These are phyloP conservation scores for Chaetomium sp. DNA, from an alignment of 2,329 filamentous ascomycete species.

Conservation along the genomic window DNA sequence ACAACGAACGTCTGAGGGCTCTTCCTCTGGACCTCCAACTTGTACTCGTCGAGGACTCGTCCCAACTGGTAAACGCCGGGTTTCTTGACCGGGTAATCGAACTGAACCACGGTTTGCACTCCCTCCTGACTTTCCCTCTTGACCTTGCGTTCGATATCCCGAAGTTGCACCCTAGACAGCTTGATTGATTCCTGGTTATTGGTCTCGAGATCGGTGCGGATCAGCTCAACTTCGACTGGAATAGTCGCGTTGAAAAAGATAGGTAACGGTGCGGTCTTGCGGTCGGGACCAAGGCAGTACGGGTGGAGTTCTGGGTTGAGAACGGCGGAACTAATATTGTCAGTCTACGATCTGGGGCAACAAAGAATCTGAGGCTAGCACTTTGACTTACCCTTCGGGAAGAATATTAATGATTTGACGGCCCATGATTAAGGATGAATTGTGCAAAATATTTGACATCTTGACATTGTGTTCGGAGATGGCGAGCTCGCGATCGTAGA, in stretches of 20 bases:
- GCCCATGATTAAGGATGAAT: conserved; percentile 87
- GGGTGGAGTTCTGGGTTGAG: conserved; percentile 76
- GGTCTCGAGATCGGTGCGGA: conserved; percentile 78
- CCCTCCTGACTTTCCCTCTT: conserved; percentile 60
- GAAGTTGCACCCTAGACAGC: conserved; percentile 67
- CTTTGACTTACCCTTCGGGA: conserved; percentile 65
- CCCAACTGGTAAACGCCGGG: conserved; percentile 80
- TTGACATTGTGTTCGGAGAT: conserved; percentile 93
- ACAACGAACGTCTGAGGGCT: conserved; percentile 77
- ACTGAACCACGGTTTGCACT: conserved; percentile 53
- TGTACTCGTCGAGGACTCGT: conserved; percentile 86
- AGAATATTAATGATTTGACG: conserved; percentile 97
- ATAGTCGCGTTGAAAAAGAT: conserved; percentile 91
- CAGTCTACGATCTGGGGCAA: conserved; percentile 16
- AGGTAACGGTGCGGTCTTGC: conserved; percentile 60
- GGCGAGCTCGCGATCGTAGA: conserved; percentile 88
- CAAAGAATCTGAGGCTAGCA: background rate
- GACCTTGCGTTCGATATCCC: conserved; percentile 62
- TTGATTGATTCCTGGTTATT: conserved; percentile 73
- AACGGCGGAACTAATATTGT: conserved; percentile 60
- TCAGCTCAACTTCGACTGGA: conserved; percentile 81
- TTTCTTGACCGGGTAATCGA: conserved; percentile 73
- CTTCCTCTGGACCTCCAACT: conserved; percentile 78
- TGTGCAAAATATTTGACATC: conserved; percentile 78
- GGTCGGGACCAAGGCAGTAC: conserved; percentile 69